Evolutionary conservation across 768 basidiomycete species (phyloP), one percentile per base, ranked within the genome.

Genomic region (Atractiella rhizophila): DNA sequence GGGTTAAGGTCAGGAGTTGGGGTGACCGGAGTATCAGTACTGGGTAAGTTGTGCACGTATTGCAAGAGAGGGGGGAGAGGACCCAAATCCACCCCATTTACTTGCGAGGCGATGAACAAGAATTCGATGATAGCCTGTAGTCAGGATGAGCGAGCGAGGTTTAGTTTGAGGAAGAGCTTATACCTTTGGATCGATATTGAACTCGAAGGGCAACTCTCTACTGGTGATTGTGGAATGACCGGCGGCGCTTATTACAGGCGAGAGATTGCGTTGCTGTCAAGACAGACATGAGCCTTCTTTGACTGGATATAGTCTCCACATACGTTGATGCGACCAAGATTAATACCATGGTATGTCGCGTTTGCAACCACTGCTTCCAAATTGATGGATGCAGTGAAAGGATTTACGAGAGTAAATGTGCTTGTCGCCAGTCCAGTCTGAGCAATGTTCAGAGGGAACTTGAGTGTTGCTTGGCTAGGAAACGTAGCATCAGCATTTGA

Each of bases 361-460:
- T 57, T 65, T 1, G 73, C 67, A 2, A 57, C 58, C 15, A 77
- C 56, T 33, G 60, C 54, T n/a, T 73, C 53, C 13, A 78, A 56
- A 52, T 70, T 73, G 54, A 78, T 68, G 51, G 68, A 68, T 15
- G 75, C 73, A 0, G 73, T 75, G 58, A 78, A 78, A 0, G 74
- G 74, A 50, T 78, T 74, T 16, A 62, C 59, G 23, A 78, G 61
- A 1, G 58, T 62, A 52, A 76, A 74, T 1, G 67, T 58, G 4
- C 68, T 60, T n/a, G 63, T 62, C 2, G 73, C 72, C 16, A 72
- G 54, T 11, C 70, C 71, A 1, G 69, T 75, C 47, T 64, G 57
- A 15, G 65, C 68, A 33, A 77, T 71, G 49, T 76, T 58, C 10
- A 59, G 57, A 2, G 74, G 73, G 60, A 78, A 73, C 18, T 63